These are phyloP conservation scores for Leccinum longicurvipes DNA, from an alignment of 768 basidiomycete genomes.

Conservation along the genomic window DNA sequence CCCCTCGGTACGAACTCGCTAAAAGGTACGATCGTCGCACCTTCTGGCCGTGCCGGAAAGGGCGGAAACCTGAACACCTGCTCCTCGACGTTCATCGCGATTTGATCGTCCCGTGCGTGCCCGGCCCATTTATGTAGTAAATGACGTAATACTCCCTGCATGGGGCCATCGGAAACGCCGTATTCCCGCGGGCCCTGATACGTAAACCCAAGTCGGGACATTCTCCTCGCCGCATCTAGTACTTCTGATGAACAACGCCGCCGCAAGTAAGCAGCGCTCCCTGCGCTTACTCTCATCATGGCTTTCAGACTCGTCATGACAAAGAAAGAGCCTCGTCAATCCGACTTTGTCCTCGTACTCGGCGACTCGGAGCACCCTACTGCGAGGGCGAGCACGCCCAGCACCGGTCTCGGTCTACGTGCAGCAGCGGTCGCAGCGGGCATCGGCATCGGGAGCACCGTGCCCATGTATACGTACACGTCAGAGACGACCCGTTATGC, in stretches of 20 bases:
- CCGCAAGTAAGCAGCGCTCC: not conserved
- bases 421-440: not conserved
- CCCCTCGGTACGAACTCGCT: slow-evolving; percentile 34
- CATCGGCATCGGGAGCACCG: not conserved
- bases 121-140: not conserved
- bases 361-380: not conserved
- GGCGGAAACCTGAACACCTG: slow-evolving; percentile 38
- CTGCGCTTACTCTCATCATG: slow-evolving; percentile 10
- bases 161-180: not conserved
- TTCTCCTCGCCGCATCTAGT: not conserved
- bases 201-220: not conserved
- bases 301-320: slow-evolving; percentile 20
- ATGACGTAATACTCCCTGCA: not conserved
- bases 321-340: slow-evolving; percentile 23
- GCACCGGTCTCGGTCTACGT: not conserved
- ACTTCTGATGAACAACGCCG: not conserved
- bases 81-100: not conserved
- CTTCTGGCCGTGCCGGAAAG: slow-evolving; percentile 42
- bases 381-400: no score
- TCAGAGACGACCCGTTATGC: not conserved
- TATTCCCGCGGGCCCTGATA: not conserved
- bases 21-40: slow-evolving; percentile 43
- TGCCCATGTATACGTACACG: slow-evolving; percentile 11
- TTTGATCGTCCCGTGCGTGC: not conserved
- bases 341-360: slow-evolving; percentile 22